phyloP scores from a whole-genome alignment of 352 stramenopile species.

The Globisporangium iwayamae region DNA sequence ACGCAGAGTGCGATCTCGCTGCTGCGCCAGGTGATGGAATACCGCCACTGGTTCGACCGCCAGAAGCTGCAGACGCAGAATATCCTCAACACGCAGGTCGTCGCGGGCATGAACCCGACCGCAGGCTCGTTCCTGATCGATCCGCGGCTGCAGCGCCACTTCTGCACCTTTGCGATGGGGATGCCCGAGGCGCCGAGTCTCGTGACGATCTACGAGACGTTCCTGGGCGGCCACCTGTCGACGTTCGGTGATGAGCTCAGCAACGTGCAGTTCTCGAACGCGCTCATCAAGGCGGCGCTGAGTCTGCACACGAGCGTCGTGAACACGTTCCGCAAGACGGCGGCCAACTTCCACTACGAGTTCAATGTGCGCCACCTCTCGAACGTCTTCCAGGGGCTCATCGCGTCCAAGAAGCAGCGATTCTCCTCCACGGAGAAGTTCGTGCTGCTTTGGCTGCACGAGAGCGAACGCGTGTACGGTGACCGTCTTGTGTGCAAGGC shows the following conservation, averaged over 20 bases:
- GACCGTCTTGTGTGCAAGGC: conserved; percentile 92
- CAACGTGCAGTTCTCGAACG: conserved; percentile 84
- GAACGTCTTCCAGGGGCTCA: conserved; percentile 96
- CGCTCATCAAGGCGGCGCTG: conserved; percentile 93
- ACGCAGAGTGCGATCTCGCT: conserved; percentile 94
- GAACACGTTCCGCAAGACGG: conserved; percentile 93
- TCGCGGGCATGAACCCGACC: conserved; percentile 95
- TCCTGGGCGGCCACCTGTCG: conserved; percentile 92
- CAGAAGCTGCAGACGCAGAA: conserved; percentile 92
- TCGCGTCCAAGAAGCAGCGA: conserved; percentile 90
- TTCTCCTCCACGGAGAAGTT: conserved; percentile 93
- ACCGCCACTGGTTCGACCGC: conserved; percentile 92
- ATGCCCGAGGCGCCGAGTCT: conserved; percentile 92
- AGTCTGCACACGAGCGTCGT: conserved; percentile 90
- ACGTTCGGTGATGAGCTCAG: conserved; percentile 88
- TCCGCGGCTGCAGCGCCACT: conserved; percentile 93
- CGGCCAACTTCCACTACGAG: conserved; percentile 97
- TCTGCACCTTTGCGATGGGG: conserved; percentile 94
- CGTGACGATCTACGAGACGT: conserved; percentile 96
- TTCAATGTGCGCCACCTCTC: conserved; percentile 96
- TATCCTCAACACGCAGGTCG: conserved; percentile 94
- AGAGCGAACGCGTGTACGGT: conserved; percentile 95
- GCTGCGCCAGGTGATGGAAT: conserved; percentile 95
- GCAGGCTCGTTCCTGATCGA: conserved; percentile 94
- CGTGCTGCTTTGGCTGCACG: conserved; percentile 93